Conservation (phyloP, 106 monocot genomes). For the Narthecium ossifragum region DNA sequence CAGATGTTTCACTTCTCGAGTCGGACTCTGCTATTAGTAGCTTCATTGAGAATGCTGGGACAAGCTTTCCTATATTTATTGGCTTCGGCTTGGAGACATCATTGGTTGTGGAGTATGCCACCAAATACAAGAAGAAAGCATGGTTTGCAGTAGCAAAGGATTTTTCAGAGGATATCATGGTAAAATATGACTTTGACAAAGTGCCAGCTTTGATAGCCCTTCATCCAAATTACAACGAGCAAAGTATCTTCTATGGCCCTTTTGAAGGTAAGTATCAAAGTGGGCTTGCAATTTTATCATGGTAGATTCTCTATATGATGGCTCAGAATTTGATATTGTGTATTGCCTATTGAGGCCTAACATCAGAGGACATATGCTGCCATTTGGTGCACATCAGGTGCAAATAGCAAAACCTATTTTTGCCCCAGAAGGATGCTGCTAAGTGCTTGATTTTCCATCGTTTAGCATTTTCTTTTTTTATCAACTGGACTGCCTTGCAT, state of each 20-base stretch:
- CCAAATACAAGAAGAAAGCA: constrained; percentile 76
- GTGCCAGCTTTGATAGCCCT: constrained; percentile 76
- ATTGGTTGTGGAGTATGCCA: constrained; percentile 43
- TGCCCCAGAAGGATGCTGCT: too few relatives aligned
- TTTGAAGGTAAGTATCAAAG: constrained; percentile 70
- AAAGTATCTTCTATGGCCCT: constrained; percentile 92
- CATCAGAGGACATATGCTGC: too few relatives aligned
- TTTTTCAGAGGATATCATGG: constrained; percentile 92
- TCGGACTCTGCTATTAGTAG: constrained; percentile 56
- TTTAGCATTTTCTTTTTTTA: too few relatives aligned
- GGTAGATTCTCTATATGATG: too few relatives aligned
- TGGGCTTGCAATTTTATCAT: too few relatives aligned
- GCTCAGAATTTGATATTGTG: too few relatives aligned
- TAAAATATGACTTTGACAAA: constrained; percentile 91
- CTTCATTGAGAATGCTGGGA: constrained; percentile 75
- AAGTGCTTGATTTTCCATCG: too few relatives aligned
- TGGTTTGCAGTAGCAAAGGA: constrained; percentile 92
- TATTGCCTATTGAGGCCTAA: too few relatives aligned
- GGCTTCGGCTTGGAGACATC: constrained; percentile 89
- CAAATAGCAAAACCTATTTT: too few relatives aligned
- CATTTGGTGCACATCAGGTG: too few relatives aligned
- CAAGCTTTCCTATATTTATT: constrained; percentile 83
- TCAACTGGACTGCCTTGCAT: too few relatives aligned
- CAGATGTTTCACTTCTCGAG: constrained; percentile 73
- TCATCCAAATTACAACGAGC: constrained; percentile 80